These are phyloP conservation scores for Barbatosphaeria neglecta DNA, from an alignment of 495 filamentous ascomycete species.

Conservation along the genomic window DNA sequence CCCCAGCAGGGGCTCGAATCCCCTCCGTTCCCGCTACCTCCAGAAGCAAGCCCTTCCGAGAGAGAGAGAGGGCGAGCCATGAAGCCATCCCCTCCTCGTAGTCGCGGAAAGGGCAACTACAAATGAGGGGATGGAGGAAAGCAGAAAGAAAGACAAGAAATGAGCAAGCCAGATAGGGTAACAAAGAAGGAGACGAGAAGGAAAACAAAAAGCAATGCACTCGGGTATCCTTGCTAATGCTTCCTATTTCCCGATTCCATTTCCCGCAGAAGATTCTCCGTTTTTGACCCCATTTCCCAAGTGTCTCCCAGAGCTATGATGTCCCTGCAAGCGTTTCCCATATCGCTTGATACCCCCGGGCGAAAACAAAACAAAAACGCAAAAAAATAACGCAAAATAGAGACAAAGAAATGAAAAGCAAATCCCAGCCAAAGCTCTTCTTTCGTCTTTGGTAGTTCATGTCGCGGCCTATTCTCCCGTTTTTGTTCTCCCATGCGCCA, in stretches of 20 bases:
- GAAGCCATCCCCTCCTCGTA: slow-evolving; percentile 1
- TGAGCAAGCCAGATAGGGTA: not conserved
- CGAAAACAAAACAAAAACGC: not conserved
- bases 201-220: slow-evolving; percentile 7
- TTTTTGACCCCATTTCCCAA: not conserved
- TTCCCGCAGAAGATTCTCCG: not conserved
- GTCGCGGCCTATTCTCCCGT: not conserved
- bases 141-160: slow-evolving; percentile 4
- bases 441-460: not conserved
- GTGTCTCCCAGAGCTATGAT: not conserved
- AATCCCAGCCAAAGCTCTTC: too few relatives aligned
- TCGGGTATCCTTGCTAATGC: slow-evolving; percentile 15
- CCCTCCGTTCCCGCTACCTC: too few relatives aligned
- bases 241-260: not conserved
- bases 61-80: not conserved
- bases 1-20: too few relatives aligned
- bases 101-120: not conserved
- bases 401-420: too few relatives aligned
- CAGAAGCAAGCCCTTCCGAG: too few relatives aligned
- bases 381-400: too few relatives aligned
- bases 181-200: slow-evolving; percentile 3
- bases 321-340: not conserved
- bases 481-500: slow-evolving; percentile 1
- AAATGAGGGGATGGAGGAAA: slow-evolving; percentile 2
- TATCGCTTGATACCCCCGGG: not conserved